phyloP scores from a whole-genome alignment of 2,329 filamentous ascomycete species.

The Pseudocercospora ulei region DNA sequence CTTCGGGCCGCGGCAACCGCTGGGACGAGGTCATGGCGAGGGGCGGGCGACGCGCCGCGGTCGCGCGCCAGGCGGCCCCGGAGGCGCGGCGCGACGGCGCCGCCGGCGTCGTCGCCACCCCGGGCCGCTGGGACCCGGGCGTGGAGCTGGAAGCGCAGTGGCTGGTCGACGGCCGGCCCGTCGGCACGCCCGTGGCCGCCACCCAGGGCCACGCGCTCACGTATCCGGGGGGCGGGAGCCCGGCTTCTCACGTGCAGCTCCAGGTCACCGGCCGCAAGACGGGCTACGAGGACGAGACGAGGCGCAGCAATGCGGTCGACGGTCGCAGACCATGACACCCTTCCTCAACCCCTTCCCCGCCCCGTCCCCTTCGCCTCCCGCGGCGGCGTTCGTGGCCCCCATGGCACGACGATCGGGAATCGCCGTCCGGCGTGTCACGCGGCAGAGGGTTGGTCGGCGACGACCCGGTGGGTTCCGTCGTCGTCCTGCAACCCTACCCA shows the following conservation, averaged over 20 bases:
- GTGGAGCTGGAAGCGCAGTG: slow-evolving; percentile 33
- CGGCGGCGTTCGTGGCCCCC: no score
- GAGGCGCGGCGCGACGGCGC: slow-evolving; percentile 9
- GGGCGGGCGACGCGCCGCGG: slow-evolving; percentile 33
- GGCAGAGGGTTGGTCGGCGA: no score
- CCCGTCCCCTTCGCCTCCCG: no score
- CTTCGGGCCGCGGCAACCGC: slow-evolving; percentile 30
- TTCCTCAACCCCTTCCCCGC: no score
- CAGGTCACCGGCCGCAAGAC: slow-evolving; percentile 5
- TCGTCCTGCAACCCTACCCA: no score
- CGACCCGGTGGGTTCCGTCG: no score
- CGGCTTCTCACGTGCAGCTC: slow-evolving; percentile 1
- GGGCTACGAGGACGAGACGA: slow-evolving; percentile 8
- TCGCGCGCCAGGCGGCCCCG: slow-evolving; percentile 31
- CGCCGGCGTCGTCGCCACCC: slow-evolving; percentile 15
- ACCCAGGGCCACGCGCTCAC: slow-evolving; percentile 24
- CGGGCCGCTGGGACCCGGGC: slow-evolving; percentile 36
- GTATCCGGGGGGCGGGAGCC: not conserved
- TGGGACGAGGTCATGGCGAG: slow-evolving; percentile 33
- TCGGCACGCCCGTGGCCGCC: slow-evolving; percentile 25
- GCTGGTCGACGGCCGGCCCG: slow-evolving; percentile 28
- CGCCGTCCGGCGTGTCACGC: no score
- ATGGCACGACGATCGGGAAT: no score
- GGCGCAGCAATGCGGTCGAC: slow-evolving; percentile 4
- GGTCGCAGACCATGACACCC: no score